Evolutionary conservation across 495 filamentous ascomycete species (phyloP), one percentile per base, ranked within the genome.

Genomic region (Trichoderma gamsii): DNA sequence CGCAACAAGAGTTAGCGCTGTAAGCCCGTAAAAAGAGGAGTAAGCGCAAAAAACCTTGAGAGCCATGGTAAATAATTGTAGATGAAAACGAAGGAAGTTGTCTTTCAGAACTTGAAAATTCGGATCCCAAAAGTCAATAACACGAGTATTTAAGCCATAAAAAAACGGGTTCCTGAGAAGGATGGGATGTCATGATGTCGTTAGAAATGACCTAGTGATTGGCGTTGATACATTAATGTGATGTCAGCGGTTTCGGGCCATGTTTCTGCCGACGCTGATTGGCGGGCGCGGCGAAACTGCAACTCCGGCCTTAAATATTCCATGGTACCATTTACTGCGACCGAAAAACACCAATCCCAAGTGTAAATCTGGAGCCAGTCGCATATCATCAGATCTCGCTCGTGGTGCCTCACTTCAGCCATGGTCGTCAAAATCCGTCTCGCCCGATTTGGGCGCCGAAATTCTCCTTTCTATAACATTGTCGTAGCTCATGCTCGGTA

Each of bases 361-460:
- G 21, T 35, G 43, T 21, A 7, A 38, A 23, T 66, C 23, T 16
- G 35, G 13, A 16, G 38, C 65, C 21, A 51, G 16, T 51, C n/a
- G 43, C 16, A 7, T 32, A 51, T 51, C 27, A 66, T 15, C 63
- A 65, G 63, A 41, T 65, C 27, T 23, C 21, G 12, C 41, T 66
- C 66, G 65, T 9, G 16, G 41, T 13, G 41, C 67, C 16, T 68
- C 8, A 35, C 38, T 29, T 15, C 43, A 52, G 4, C 69, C 67
- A 99, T 99, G 95, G 96, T 98, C 66, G 83, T 99, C 71, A 90
- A 88, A 75, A 92, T 99, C 76, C 89, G 95, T 65, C 85, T 99
- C 72, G 89, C 95, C 64, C 95, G 95, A 81, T 97, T 98, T 76
- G 95, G 96, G 71, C 90, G 90, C 79, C 87, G 83, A 67, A 91